Base-by-base conservation (phyloP, 1,139 yeast species). In the Geotrichum bryndzae region DNA sequence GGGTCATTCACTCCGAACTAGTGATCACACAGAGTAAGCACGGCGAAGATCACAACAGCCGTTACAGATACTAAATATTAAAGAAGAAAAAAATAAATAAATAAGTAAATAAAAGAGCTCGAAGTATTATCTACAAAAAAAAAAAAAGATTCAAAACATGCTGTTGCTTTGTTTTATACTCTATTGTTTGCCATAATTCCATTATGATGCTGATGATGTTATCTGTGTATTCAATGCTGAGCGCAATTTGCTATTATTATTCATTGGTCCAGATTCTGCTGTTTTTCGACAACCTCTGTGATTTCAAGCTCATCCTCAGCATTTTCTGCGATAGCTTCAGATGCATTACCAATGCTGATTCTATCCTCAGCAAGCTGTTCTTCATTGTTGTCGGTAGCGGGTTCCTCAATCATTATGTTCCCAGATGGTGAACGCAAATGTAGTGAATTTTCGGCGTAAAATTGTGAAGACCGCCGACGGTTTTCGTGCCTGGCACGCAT, bases 401-500 rank as follows among this genome's bases (percentile, higher is more conserved):
- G 5, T 41, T 41, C 22, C 6, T 41, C 46, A 15, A n/a, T 6
- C 4, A 41, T 6, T 15, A n/a, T 41, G 7, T 41, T 15, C n/a
- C n/a, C 46, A 15, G 46, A n/a, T 41, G 46, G 7, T 15, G n/a
- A n/a, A 18, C 46, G 46, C 15, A 13, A n/a, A 41, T 41, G 46
- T 15, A n/a, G 46, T 3, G 46, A 41, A n/a, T 6, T 41, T 15
- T 41, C 46, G 15, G 46, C 18, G 15, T 41, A 41, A 41, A 41
- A 41, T 22, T 41, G 46, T 6, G 46, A 25, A 41, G 46, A 41
- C 46, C 46, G 46, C 4, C 64, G 60, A 2, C 64, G 53, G 33
- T 58, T 59, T 3, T 61, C 61, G 51, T 63, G 63, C 41, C 65
- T 48, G 15, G 65, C 65, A 23, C 63, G 56, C 63, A 60, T 63